Percentiles rank a stretch among this genome's conserved stretches.
phyloP scores from a whole-genome alignment of 2,329 filamentous ascomycete genomes.

The Colletotrichum tropicale region DNA sequence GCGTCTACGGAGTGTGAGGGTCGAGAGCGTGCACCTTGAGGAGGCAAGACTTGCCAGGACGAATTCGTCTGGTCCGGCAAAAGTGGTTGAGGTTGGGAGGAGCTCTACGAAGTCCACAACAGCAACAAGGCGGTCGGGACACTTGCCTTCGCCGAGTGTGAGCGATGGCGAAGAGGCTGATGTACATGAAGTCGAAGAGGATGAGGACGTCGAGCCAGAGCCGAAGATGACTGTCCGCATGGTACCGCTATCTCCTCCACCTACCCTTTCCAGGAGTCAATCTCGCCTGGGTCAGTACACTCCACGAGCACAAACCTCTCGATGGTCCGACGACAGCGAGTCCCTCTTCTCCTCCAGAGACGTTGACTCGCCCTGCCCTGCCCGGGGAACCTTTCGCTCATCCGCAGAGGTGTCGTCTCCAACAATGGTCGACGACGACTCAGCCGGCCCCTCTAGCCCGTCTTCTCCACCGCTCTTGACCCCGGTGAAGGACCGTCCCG shows the following conservation, averaged over 20 bases:
- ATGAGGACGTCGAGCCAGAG: not conserved
- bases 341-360: slow-evolving; percentile 14
- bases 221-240: not conserved
- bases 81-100: slow-evolving; percentile 14
- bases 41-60: slow-evolving; percentile 16
- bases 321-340: slow-evolving; percentile 19
- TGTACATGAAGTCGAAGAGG: not conserved
- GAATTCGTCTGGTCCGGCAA: slow-evolving; percentile 7
- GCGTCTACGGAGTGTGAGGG: slow-evolving; percentile 1
- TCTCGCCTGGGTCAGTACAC: not conserved
- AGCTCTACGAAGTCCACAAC: slow-evolving; percentile 10
- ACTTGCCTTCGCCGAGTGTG: not conserved
- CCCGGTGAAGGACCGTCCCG: slow-evolving; percentile 6
- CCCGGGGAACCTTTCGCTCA: slow-evolving; percentile 1
- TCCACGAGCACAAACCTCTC: slow-evolving; percentile 5
- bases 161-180: not conserved
- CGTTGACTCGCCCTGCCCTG: slow-evolving; percentile 5
- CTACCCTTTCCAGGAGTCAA: not conserved
- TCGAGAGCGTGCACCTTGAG: slow-evolving; percentile 13
- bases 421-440: slow-evolving; percentile 9
- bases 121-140: not conserved
- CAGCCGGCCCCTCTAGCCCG: not conserved
- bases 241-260: not conserved
- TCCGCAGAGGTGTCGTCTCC: slow-evolving; percentile 9
- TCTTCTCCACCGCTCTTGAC: not conserved